Conservation (phyloP, 805 yeast genomes). For the Myxozyma lipomycoides region DNA sequence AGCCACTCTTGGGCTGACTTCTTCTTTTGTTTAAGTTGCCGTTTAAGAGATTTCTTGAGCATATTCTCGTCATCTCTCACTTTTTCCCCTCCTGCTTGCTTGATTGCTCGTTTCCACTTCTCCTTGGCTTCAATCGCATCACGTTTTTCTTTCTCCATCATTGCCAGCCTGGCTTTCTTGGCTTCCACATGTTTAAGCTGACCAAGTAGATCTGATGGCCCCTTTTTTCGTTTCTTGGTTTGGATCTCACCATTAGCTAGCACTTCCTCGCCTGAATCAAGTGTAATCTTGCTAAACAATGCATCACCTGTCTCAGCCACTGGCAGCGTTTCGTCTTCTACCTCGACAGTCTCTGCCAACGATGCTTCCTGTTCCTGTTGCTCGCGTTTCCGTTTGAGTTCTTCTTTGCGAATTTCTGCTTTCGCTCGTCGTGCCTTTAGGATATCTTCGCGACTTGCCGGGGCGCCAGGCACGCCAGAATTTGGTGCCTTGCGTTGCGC, state of each 20-base stretch:
- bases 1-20: slow-evolving; percentile 89
- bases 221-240: slow-evolving; percentile 59
- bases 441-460: slow-evolving; percentile 77
- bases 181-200: slow-evolving; percentile 73
- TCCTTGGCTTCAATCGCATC: slow-evolving; percentile 60
- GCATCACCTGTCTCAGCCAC: slow-evolving; percentile 41
- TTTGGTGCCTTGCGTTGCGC: slow-evolving; percentile 93
- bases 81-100: slow-evolving; percentile 83
- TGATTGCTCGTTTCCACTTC: slow-evolving; percentile 79
- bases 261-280: slow-evolving; percentile 68
- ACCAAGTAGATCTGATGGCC: slow-evolving; percentile 82
- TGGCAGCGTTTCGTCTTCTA: slow-evolving; percentile 20
- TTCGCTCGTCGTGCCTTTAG: slow-evolving; percentile 55
- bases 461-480: slow-evolving; percentile 71
- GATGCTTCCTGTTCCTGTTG: slow-evolving; percentile 40
- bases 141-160: slow-evolving; percentile 59
- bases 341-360: slow-evolving; percentile 27
- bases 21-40: slow-evolving; percentile 76
- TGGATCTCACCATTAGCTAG: slow-evolving; percentile 59
- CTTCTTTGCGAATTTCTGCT: slow-evolving; percentile 43
- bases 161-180: slow-evolving; percentile 60
- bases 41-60: slow-evolving; percentile 77
- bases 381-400: slow-evolving; percentile 40
- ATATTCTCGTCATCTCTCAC: slow-evolving; percentile 86
- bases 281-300: slow-evolving; percentile 75